Base-by-base conservation (phyloP, 371 early-diverging fungal species). In the Gilbertella persicaria region DNA sequence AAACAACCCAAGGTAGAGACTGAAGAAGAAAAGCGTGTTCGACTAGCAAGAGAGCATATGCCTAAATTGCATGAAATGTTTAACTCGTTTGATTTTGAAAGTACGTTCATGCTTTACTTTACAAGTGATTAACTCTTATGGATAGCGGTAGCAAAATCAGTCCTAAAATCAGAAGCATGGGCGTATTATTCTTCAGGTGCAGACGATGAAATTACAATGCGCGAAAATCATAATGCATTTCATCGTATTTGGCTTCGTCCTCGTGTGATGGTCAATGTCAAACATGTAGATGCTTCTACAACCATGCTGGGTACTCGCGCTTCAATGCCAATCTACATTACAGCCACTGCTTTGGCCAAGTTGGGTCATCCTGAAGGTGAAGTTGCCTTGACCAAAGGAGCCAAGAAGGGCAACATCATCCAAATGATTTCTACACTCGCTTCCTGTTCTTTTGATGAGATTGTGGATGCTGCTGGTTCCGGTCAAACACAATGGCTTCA, bases 121-220 rank as follows among this genome's bases (percentile, higher is more conserved):
- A 0, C 25, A 23, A 13, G 10, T 5, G 44, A 44, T 21, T 37
- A 24, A 35, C 43, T 43, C 35, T 10, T 13, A 45, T 58, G 5
- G 21, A 26, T 67, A 82, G 78, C 79, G 10, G 78, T 87, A 8
- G 92, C 92, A 12, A 67, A 73, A 45, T 63, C 59, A 35, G 70
- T 79, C 1, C 58, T 89, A 41, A 73, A 60, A 33, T 62, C 78
- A 14, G 85, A 87, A 51, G 91, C 92, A 2, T 94, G 93, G 93
- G 91, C 85, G 25, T 96, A 94, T 66, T 95, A 91, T 66, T 79
- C 80, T 42, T 87, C 85, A 19, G 92, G 92, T 9, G 79, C 92
- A 3, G 91, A 92, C 58, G 92, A 92, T 62, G 91, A 92, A 75
- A 76, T 92, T 33, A 87, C 94, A 4, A 70, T 90, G 69, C 68